phyloP scores from a whole-genome alignment of 2,329 filamentous ascomycete genomes.

The Orbilia blumenaviensis region DNA sequence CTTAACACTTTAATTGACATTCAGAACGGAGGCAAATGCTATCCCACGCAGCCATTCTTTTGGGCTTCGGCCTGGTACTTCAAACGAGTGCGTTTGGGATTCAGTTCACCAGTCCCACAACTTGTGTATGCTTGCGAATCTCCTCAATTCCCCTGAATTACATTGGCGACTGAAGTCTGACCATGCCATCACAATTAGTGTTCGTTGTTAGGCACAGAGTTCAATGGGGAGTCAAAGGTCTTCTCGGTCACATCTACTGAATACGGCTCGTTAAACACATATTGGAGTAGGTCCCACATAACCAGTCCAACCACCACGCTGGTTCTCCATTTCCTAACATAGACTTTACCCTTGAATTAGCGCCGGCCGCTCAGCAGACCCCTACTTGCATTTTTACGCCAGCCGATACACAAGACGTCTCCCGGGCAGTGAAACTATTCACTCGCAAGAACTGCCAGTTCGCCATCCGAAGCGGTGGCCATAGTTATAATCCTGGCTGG shows the following conservation, averaged over 20 bases:
- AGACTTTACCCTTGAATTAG: background rate
- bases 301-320: background rate
- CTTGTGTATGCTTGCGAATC: background rate
- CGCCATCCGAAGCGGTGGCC: constrained; percentile 69
- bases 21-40: too few species aligned
- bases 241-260: background rate
- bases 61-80: background rate
- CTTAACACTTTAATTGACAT: too few species aligned
- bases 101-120: background rate
- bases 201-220: background rate
- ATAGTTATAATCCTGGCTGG: constrained; percentile 64
- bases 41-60: background rate
- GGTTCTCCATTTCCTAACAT: background rate
- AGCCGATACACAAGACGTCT: background rate
- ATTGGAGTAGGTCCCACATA: constrained; percentile 21
- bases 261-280: constrained; percentile 8
- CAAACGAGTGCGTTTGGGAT: background rate
- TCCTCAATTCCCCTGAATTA: too few species aligned
- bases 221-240: constrained; percentile 3
- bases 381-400: background rate
- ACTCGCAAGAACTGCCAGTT: constrained; percentile 60
- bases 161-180: too few species aligned
- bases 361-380: background rate
- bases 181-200: background rate
- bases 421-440: background rate